Conservation (phyloP, 2,329 filamentous ascomycete species). For the Domatiomyces catenatus region DNA sequence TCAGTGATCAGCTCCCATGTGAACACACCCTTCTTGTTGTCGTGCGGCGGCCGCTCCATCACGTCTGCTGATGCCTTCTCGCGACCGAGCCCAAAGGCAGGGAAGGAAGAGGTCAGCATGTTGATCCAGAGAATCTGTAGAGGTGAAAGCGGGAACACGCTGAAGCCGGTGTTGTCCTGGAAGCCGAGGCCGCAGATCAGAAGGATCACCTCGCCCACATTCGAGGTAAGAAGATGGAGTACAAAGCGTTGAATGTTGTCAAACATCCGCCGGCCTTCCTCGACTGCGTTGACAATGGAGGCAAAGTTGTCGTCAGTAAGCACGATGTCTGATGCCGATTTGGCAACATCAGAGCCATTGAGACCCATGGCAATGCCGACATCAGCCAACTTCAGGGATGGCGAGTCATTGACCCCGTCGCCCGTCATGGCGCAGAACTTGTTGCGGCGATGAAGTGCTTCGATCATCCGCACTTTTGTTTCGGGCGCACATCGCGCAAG, state of each 20-base stretch:
- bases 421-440: conserved; percentile 77
- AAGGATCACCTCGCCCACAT: conserved; percentile 42
- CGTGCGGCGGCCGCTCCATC: conserved; percentile 39
- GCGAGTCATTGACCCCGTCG: conserved; percentile 76
- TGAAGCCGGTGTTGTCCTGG: conserved; percentile 37
- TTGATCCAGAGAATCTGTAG: conserved; percentile 50
- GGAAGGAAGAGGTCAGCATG: conserved; percentile 45
- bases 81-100: conserved; percentile 45
- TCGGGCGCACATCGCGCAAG: conserved; percentile 72
- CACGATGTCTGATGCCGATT: conserved; percentile 51
- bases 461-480: conserved; percentile 84
- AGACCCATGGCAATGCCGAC: conserved; percentile 83
- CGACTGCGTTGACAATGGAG: conserved; percentile 67
- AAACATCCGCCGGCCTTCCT: conserved; percentile 70
- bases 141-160: conserved; percentile 44
- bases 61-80: conserved; percentile 41
- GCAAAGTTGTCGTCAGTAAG: conserved; percentile 73
- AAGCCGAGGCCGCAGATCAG: conserved; percentile 44
- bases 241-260: conserved; percentile 73
- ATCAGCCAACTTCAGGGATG: conserved; percentile 63
- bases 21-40: conserved; percentile 36
- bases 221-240: conserved; percentile 39
- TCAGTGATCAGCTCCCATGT: conserved; percentile 38
- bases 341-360: conserved; percentile 70
- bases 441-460: conserved; percentile 62